These are phyloP conservation scores for Candida ipomoeae DNA, from an alignment of 805 yeast genomes.

Conservation along the genomic window DNA sequence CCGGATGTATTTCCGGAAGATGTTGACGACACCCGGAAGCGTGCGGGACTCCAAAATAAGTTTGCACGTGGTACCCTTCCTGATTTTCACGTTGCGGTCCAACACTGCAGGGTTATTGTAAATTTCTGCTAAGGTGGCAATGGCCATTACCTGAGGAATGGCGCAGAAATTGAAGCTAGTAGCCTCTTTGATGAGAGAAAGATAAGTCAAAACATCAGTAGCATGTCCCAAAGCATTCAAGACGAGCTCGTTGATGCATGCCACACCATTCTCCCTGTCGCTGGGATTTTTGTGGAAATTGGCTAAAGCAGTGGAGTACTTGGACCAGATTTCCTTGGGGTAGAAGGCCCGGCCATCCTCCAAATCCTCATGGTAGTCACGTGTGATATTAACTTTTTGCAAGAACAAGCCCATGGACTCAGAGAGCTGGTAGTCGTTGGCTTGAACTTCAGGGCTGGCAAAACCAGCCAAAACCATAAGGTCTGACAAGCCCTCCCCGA, in stretches of 20 bases:
- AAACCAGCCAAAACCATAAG: conserved; percentile 73
- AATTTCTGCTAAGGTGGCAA: conserved; percentile 85
- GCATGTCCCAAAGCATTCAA: conserved; percentile 76
- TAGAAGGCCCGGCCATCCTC: conserved; percentile 91
- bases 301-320: conserved; percentile 61
- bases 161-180: conserved; percentile 89
- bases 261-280: conserved; percentile 56
- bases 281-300: conserved; percentile 47
- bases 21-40: conserved; percentile 67
- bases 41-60: conserved; percentile 72
- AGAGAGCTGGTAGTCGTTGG: conserved; percentile 53
- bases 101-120: conserved; percentile 77
- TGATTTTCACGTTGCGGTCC: conserved; percentile 71
- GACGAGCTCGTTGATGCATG: conserved; percentile 78
- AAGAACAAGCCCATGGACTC: conserved; percentile 92
- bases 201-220: conserved; percentile 68
- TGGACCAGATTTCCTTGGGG: conserved; percentile 92
- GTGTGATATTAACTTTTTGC: conserved; percentile 92
- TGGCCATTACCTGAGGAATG: conserved; percentile 98
- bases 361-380: conserved; percentile 91
- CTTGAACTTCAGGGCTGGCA: conserved; percentile 47
- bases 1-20: conserved; percentile 71
- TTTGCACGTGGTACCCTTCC: conserved; percentile 81
- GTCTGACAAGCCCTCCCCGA: conserved; percentile 91
- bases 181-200: conserved; percentile 74